Conservation (phyloP, 2,329 filamentous ascomycete genomes). For the Hirsutella rhossiliensis region DNA sequence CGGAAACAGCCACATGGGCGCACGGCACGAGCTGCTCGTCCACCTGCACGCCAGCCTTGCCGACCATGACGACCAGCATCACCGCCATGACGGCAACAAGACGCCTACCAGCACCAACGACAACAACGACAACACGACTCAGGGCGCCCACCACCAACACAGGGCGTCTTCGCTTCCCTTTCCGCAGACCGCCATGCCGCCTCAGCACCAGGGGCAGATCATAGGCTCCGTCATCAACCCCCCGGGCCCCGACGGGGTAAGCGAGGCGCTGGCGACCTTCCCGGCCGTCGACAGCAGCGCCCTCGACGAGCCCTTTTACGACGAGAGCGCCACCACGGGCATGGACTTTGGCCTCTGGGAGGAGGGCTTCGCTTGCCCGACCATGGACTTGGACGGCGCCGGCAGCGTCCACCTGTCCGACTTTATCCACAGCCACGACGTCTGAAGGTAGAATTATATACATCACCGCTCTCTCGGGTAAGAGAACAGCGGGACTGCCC, state of each 20-base stretch:
- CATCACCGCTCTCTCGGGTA: no score
- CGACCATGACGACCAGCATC: background rate
- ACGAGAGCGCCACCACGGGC: slow-evolving; percentile 8
- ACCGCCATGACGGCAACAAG: background rate
- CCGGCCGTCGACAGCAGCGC: slow-evolving; percentile 15
- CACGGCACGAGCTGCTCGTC: slow-evolving; percentile 14
- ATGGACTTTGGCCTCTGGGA: slow-evolving; percentile 25
- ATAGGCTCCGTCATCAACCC: no score
- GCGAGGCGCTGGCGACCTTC: slow-evolving; percentile 9
- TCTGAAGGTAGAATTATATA: no score
- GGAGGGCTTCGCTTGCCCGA: slow-evolving; percentile 23
- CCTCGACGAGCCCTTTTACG: slow-evolving; percentile 16
- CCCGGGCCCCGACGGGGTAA: background rate
- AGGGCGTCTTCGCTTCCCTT: no score
- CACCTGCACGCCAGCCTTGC: slow-evolving; percentile 11
- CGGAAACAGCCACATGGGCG: slow-evolving; percentile 35
- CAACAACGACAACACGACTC: no score
- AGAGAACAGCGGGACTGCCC: no score
- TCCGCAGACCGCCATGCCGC: no score
- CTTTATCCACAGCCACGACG: background rate
- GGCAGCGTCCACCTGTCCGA: background rate
- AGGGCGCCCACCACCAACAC: no score
- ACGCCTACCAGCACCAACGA: no score
- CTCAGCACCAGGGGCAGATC: no score
- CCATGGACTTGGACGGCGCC: slow-evolving; percentile 15